Conservation (phyloP, 2,329 filamentous ascomycete species). For the Bipolaris gigantea region DNA sequence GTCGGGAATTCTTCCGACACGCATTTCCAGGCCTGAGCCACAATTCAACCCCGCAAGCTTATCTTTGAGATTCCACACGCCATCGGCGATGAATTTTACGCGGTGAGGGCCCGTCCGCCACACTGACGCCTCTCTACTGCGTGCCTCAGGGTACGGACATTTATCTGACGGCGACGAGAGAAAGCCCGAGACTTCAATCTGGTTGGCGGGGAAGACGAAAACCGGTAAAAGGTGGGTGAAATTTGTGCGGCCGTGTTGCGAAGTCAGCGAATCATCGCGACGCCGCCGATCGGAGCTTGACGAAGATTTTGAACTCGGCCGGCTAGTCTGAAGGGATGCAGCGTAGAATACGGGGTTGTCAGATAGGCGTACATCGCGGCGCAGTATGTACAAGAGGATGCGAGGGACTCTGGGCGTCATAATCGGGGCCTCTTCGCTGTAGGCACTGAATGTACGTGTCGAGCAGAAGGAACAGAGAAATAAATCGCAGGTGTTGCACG, state of each 20-base stretch:
- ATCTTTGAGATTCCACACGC: constrained; percentile 71
- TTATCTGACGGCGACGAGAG: constrained; percentile 51
- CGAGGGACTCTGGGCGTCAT: constrained; percentile 35
- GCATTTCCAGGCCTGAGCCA: constrained; percentile 59
- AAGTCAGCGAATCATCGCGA: constrained; percentile 42
- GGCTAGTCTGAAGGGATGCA: constrained; percentile 40
- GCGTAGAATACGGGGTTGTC: constrained; percentile 75
- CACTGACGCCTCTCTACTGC: constrained; percentile 65
- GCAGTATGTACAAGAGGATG: constrained; percentile 70
- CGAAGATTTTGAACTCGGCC: constrained; percentile 10
- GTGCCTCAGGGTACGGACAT: constrained; percentile 67
- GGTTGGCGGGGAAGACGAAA: constrained; percentile 68
- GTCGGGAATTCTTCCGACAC: constrained; percentile 64
- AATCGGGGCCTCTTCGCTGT: constrained; percentile 15
- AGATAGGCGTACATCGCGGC: constrained; percentile 70
- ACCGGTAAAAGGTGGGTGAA: constrained; percentile 64
- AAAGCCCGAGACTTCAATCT: constrained; percentile 76
- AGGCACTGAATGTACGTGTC: constrained; percentile 15
- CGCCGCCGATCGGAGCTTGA: constrained; percentile 28
- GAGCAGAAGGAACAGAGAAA: constrained; percentile 32
- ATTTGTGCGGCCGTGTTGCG: constrained; percentile 22
- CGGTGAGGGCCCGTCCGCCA: constrained; percentile 75
- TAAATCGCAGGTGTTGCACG: constrained; percentile 31
- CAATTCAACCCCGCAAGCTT: constrained; percentile 62
- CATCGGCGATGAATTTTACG: constrained; percentile 71